Percentiles rank a stretch among this genome's conserved stretches.
These are phyloP conservation scores for Yarrowia galli DNA, from an alignment of 1,139 yeast species.

Conservation along the genomic window DNA sequence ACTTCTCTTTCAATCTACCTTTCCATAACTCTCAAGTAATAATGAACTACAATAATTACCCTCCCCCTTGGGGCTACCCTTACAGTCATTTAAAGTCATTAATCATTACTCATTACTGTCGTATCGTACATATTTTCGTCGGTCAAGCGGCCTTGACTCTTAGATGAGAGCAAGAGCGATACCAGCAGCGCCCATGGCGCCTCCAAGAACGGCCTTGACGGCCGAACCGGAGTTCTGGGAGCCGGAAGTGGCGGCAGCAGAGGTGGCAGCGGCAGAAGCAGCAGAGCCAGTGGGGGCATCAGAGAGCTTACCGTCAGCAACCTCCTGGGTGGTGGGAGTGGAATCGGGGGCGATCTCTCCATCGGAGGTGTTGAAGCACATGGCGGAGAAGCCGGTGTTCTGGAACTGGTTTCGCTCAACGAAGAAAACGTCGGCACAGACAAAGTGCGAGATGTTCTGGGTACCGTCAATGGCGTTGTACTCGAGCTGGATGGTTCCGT, in stretches of 20 bases:
- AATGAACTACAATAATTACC: too few relatives aligned
- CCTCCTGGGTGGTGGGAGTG: constrained; percentile 42
- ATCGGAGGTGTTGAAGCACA: constrained; percentile 55
- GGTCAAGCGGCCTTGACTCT: neutral
- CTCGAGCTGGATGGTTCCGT: constrained; percentile 54
- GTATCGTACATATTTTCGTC: constrained; percentile 6
- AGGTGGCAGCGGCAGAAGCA: constrained; percentile 43
- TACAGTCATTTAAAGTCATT: too few relatives aligned
- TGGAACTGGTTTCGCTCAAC: constrained; percentile 53
- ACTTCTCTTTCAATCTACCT: too few relatives aligned
- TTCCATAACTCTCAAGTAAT: too few relatives aligned
- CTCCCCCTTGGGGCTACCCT: too few relatives aligned
- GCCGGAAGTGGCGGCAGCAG: constrained; percentile 41
- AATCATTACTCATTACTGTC: constrained; percentile 21
- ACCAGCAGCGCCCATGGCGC: constrained; percentile 42
- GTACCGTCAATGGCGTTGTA: constrained; percentile 53
- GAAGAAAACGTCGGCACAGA: constrained; percentile 54
- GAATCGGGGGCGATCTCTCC: constrained; percentile 46
- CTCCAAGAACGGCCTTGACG: constrained; percentile 40
- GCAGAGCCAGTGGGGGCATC: constrained; percentile 37
- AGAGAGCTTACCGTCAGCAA: constrained; percentile 43
- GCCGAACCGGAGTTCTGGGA: constrained; percentile 41
- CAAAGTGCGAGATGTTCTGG: constrained; percentile 53
- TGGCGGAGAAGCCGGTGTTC: constrained; percentile 48
- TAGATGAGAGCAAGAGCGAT: constrained; percentile 43